phyloP scores from a whole-genome alignment of 371 early-diverging fungal genomes.

The Mucor circinelloides region DNA sequence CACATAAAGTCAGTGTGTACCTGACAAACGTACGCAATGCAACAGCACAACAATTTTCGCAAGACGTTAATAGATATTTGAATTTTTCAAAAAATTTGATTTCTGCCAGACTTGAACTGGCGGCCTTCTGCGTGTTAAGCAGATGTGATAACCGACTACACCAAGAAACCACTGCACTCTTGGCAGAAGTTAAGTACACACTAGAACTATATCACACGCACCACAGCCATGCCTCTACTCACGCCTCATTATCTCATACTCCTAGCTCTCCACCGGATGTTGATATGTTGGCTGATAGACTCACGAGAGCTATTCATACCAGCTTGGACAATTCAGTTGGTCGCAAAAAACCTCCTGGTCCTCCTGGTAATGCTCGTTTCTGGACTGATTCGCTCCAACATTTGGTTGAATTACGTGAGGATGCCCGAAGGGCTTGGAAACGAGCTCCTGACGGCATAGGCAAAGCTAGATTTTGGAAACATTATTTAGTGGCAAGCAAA shows the following conservation, averaged over 20 bases:
- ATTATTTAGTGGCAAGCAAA: too few species aligned
- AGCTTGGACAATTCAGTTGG: slow-evolving; percentile 8
- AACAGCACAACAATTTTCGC: too few species aligned
- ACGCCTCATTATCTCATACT: not conserved
- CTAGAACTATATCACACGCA: too few species aligned
- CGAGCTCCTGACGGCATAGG: too few species aligned
- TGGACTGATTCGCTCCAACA: not conserved
- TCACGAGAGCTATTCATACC: not conserved
- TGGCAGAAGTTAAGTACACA: too few species aligned
- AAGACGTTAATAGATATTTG: not conserved
- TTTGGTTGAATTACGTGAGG: not conserved
- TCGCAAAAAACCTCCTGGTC: not conserved
- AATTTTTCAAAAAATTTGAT: not conserved
- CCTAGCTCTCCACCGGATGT: not conserved
- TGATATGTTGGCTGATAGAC: not conserved
- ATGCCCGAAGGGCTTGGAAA: not conserved
- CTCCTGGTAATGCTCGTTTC: slow-evolving; percentile 1
- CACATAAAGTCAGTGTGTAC: too few species aligned
- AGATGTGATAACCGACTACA: slow-evolving; percentile 6
- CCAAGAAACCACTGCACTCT: not conserved
- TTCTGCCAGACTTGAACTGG: slow-evolving; percentile 4
- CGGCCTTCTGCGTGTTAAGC: slow-evolving; percentile 5
- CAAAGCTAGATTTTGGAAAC: too few species aligned
- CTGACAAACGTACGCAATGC: too few species aligned
- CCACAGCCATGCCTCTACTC: not conserved